These are phyloP conservation scores for Phlebopus sp. DNA, from an alignment of 1,284 basidiomycete genomes.

Conservation along the genomic window DNA sequence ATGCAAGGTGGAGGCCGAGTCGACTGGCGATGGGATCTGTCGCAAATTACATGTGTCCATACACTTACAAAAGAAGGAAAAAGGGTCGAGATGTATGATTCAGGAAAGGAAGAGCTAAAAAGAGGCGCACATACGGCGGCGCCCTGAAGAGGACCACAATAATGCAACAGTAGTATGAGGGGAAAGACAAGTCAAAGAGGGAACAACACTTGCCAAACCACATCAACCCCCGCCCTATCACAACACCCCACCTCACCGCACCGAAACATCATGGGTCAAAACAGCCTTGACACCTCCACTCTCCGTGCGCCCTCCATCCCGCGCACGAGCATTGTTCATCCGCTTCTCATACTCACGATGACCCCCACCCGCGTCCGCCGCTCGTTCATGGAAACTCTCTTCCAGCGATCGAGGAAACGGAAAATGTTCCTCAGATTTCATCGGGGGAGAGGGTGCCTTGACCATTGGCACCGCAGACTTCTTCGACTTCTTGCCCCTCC, in stretches of 20 bases:
- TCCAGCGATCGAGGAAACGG: slow-evolving; percentile 57
- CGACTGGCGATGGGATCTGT: background rate
- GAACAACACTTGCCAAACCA: slow-evolving; percentile 15
- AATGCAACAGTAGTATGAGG: background rate
- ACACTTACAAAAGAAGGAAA: slow-evolving; percentile 3
- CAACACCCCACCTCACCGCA: slow-evolving; percentile 9
- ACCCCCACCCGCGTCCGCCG: slow-evolving; percentile 30
- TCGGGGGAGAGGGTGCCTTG: slow-evolving; percentile 30
- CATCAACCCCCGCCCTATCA: background rate
- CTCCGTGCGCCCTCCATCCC: slow-evolving; percentile 77
- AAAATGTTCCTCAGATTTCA: slow-evolving; percentile 43
- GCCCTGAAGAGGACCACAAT: slow-evolving; percentile 14
- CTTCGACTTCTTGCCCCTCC: slow-evolving; percentile 30
- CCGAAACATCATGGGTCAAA: slow-evolving; percentile 39
- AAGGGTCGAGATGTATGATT: slow-evolving; percentile 1
- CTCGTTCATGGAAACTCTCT: slow-evolving; percentile 31
- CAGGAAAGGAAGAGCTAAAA: slow-evolving; percentile 9
- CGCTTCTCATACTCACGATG: slow-evolving; percentile 35
- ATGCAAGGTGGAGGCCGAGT: slow-evolving; percentile 4
- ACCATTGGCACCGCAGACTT: slow-evolving; percentile 37
- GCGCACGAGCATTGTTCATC: slow-evolving; percentile 66
- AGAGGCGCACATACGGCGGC: slow-evolving; percentile 6
- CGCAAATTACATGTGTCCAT: slow-evolving; percentile 25
- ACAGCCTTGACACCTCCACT: slow-evolving; percentile 76
- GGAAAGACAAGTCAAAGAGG: slow-evolving; percentile 9